Evolutionary conservation across 768 basidiomycete genomes (phyloP).

Genomic region (Peribolospora baueri): DNA sequence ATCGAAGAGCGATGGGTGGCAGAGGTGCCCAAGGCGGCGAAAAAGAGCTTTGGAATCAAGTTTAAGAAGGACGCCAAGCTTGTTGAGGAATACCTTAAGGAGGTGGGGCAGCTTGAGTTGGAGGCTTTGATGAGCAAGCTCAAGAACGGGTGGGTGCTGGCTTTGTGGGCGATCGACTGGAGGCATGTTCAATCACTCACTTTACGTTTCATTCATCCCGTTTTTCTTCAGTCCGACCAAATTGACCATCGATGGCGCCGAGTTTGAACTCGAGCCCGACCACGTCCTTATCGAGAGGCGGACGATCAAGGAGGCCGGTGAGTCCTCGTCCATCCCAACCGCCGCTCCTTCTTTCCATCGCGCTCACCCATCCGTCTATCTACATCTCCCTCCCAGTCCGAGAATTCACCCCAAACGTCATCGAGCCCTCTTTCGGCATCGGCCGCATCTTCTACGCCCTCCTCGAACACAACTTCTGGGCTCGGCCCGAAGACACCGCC

Average conservation of each 20-base stretch:
- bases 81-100: constrained; percentile 39
- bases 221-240: constrained; percentile 26
- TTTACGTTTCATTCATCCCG: neutral
- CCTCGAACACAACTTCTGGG: constrained; percentile 91
- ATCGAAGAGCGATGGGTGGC: constrained; percentile 53
- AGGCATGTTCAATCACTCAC: neutral
- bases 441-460: constrained; percentile 84
- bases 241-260: constrained; percentile 37
- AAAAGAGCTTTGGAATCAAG: constrained; percentile 60
- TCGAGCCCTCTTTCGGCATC: constrained; percentile 93
- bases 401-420: constrained; percentile 90
- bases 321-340: constrained; percentile 9
- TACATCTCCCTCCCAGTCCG: constrained; percentile 35
- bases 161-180: neutral
- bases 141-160: constrained; percentile 35
- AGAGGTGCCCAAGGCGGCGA: constrained; percentile 40
- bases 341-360: neutral
- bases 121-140: constrained; percentile 44
- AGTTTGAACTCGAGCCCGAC: constrained; percentile 46
- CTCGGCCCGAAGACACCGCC: constrained; percentile 68
- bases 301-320: constrained; percentile 64
- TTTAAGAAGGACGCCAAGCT: constrained; percentile 58
- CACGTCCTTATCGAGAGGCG: constrained; percentile 54
- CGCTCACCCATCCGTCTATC: neutral
- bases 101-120: constrained; percentile 42